These are phyloP conservation scores for Paracorniculantispora psalliotae DNA, from an alignment of 2,329 filamentous ascomycete genomes.

Conservation along the genomic window DNA sequence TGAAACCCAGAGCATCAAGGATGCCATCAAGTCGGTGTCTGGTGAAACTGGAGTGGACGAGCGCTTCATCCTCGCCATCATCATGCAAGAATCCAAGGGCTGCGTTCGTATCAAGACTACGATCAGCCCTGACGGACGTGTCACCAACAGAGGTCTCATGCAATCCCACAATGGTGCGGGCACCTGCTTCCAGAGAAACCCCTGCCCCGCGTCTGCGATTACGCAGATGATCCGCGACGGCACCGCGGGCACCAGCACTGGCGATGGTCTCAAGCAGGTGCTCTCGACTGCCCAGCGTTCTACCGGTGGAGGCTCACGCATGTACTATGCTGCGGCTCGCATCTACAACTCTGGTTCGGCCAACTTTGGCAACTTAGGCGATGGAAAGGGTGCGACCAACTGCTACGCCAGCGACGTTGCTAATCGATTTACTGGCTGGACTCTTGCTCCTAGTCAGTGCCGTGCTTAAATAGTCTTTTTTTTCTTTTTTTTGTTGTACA, in stretches of 20 bases:
- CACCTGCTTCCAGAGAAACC: background rate
- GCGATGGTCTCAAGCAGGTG: background rate
- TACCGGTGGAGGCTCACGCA: background rate
- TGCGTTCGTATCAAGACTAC: conserved; percentile 7
- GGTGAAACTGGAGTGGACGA: conserved; percentile 1
- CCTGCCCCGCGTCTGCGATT: background rate
- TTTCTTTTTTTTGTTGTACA: background rate
- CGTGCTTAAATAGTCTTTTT: background rate
- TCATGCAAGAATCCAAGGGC: conserved; percentile 24
- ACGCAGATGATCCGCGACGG: background rate
- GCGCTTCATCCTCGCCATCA: conserved; percentile 23
- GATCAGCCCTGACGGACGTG: background rate
- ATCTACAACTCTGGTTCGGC: conserved; percentile 6
- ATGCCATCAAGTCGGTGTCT: background rate
- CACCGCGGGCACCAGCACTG: background rate
- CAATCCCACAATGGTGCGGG: background rate
- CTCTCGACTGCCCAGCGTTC: background rate
- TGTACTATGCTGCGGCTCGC: background rate
- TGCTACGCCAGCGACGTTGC: background rate
- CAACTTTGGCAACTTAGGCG: background rate
- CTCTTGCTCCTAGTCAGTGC: background rate
- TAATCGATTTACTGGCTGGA: background rate
- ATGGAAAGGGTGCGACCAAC: background rate
- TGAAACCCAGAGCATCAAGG: background rate
- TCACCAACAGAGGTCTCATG: conserved; percentile 5